These are phyloP conservation scores for Suillus fuscotomentosus DNA, from an alignment of 768 basidiomycete species.

Conservation along the genomic window DNA sequence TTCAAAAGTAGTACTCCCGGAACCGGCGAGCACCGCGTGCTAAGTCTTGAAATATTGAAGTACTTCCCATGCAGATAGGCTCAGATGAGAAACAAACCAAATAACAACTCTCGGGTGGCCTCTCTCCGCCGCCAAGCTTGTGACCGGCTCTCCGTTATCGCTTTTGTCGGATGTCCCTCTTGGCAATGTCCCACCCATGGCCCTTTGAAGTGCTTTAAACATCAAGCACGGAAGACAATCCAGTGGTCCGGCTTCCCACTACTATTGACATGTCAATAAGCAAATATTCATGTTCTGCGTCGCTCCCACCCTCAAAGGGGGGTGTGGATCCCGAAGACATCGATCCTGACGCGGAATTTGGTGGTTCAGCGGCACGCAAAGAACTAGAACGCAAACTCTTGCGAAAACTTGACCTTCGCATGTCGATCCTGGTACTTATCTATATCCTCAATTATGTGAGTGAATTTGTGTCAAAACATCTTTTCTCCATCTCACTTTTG, in stretches of 20 bases:
- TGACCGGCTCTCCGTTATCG: neutral
- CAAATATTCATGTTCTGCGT: slow-evolving; percentile 2
- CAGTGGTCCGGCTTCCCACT: neutral
- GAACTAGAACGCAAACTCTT: slow-evolving; percentile 52
- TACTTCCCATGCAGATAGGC: neutral
- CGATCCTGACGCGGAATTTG: slow-evolving; percentile 44
- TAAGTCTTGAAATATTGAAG: neutral
- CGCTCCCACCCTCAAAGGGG: slow-evolving; percentile 9
- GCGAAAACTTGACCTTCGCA: slow-evolving; percentile 54
- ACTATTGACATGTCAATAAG: slow-evolving; percentile 13
- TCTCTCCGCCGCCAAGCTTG: neutral
- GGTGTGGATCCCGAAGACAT: slow-evolving; percentile 4
- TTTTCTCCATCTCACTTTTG: neutral
- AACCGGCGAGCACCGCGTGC: neutral
- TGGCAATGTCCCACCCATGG: neutral
- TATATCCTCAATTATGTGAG: slow-evolving; percentile 38
- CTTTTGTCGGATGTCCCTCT: neutral
- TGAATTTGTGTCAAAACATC: neutral
- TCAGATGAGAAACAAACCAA: neutral
- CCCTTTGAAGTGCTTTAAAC: neutral
- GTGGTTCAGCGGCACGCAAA: slow-evolving; percentile 43
- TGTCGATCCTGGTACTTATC: slow-evolving; percentile 48
- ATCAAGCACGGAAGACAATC: neutral
- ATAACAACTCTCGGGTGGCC: neutral
- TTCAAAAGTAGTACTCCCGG: no score